Percentiles rank a stretch among this genome's conserved stretches.
Conservation (phyloP, 805 yeast species). For the Tetrapisispora taiwanensis region DNA sequence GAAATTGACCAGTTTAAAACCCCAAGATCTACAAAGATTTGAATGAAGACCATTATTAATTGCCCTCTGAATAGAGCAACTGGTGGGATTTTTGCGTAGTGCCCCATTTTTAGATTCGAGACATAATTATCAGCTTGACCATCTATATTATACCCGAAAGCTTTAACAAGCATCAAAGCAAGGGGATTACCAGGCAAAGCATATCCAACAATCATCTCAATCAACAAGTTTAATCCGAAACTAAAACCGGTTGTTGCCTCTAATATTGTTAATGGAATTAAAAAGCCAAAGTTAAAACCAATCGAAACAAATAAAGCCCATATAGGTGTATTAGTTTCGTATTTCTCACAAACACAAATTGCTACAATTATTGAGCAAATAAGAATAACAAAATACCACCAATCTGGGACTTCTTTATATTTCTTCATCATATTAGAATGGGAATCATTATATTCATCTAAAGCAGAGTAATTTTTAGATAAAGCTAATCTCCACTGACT, state of each 20-base stretch:
- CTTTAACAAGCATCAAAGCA: conserved; percentile 43
- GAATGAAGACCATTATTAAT: conserved; percentile 27
- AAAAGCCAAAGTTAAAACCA: conserved; percentile 40
- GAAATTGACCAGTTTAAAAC: conserved; percentile 31
- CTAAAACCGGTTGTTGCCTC: conserved; percentile 39
- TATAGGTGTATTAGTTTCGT: conserved; percentile 43
- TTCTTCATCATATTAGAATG: conserved; percentile 47
- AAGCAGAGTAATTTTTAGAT: conserved; percentile 22
- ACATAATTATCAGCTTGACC: conserved; percentile 55
- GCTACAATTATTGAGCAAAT: conserved; percentile 36
- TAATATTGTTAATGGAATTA: conserved; percentile 43
- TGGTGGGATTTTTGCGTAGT: conserved; percentile 51
- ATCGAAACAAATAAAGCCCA: conserved; percentile 49
- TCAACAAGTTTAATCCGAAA: conserved; percentile 43
- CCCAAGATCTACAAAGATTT: conserved; percentile 25
- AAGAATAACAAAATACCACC: conserved; percentile 32
- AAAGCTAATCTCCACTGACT: conserved; percentile 21
- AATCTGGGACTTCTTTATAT: conserved; percentile 70
- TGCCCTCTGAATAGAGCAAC: conserved; percentile 44
- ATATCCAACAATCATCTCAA: conserved; percentile 47
- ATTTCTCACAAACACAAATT: conserved; percentile 31
- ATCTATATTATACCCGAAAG: conserved; percentile 49
- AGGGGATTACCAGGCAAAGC: conserved; percentile 47
- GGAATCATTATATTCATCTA: conserved; percentile 36
- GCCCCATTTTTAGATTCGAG: conserved; percentile 46